phyloP scores from a whole-genome alignment of 1,284 basidiomycete genomes.

The Leccinum pachyderme region DNA sequence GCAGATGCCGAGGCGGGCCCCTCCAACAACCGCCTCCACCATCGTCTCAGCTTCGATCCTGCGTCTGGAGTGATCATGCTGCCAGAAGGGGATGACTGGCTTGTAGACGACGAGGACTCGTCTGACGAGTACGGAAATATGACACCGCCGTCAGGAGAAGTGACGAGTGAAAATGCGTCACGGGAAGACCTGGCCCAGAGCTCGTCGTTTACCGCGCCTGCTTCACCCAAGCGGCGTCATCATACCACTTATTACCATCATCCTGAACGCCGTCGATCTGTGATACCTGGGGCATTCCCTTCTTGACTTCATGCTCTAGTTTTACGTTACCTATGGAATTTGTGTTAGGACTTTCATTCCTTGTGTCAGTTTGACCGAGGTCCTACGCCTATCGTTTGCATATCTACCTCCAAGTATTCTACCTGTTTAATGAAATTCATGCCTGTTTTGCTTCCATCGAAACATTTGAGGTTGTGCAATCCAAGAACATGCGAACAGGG shows the following conservation, averaged over 20 bases:
- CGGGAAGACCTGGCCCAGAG: conserved; percentile 22
- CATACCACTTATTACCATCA: conserved; percentile 34
- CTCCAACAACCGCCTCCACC: conserved; percentile 37
- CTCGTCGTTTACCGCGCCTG: conserved; percentile 5
- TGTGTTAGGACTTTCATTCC: background rate
- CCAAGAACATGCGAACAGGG: background rate
- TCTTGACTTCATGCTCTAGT: conserved; percentile 10
- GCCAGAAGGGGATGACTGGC: conserved; percentile 74
- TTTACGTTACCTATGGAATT: background rate
- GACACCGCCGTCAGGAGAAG: conserved; percentile 23
- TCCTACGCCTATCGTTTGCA: background rate
- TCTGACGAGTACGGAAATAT: conserved; percentile 30
- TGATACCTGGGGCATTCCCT: conserved; percentile 30
- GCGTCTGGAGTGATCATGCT: conserved; percentile 82
- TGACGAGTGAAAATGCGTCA: conserved; percentile 12
- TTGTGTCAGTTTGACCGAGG: background rate
- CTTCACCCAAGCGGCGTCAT: conserved; percentile 32
- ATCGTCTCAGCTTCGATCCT: conserved; percentile 74
- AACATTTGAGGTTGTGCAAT: background rate
- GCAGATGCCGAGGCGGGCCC: conserved; percentile 36
- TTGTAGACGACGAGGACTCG: conserved; percentile 42
- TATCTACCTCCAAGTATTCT: background rate
- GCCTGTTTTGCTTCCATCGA: background rate
- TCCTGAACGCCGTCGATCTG: conserved; percentile 30
- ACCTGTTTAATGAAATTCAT: background rate